Percentiles rank a stretch among this genome's conserved stretches.
Conservation (phyloP, 441 rosid species). For the Codiaeum variegatum region DNA sequence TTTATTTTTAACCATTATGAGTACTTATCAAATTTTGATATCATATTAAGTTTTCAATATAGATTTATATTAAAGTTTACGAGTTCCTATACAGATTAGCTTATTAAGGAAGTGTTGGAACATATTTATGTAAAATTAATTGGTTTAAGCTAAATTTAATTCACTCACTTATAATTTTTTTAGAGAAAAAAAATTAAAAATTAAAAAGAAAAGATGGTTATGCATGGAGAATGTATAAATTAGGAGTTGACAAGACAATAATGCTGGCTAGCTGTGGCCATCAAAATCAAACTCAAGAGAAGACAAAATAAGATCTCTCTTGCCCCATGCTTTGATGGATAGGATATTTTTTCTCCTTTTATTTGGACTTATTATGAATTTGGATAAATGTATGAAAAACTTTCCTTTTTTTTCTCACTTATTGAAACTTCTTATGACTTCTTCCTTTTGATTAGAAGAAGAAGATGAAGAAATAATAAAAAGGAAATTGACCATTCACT, state of each 20-base stretch:
- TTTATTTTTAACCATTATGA: too few species aligned
- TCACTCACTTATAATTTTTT: too few species aligned
- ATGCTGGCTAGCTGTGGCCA: background rate
- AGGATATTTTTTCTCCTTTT: conserved; percentile 15
- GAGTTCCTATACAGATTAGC: too few species aligned
- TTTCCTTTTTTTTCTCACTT: conserved; percentile 18
- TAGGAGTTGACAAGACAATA: conserved; percentile 21
- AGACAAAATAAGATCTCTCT: conserved; percentile 32
- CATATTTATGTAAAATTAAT: too few species aligned
- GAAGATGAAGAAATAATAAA: background rate
- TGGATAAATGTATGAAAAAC: conserved; percentile 15
- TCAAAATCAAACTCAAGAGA: conserved; percentile 27
- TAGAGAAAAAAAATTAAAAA: too few species aligned
- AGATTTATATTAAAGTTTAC: too few species aligned
- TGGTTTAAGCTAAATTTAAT: too few species aligned
- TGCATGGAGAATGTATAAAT: background rate
- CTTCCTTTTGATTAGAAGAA: background rate
- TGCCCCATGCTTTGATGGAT: conserved; percentile 34
- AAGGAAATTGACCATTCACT: conserved; percentile 24
- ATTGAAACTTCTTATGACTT: conserved; percentile 5
- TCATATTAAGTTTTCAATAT: too few species aligned
- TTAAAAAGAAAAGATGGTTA: background rate
- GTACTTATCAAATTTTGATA: too few species aligned
- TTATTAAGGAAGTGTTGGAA: too few species aligned
- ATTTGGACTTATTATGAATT: conserved; percentile 8